Evolutionary conservation across 164 flowering plant genomes (phyloP).

Genomic region (Macadamia tetraphylla): DNA sequence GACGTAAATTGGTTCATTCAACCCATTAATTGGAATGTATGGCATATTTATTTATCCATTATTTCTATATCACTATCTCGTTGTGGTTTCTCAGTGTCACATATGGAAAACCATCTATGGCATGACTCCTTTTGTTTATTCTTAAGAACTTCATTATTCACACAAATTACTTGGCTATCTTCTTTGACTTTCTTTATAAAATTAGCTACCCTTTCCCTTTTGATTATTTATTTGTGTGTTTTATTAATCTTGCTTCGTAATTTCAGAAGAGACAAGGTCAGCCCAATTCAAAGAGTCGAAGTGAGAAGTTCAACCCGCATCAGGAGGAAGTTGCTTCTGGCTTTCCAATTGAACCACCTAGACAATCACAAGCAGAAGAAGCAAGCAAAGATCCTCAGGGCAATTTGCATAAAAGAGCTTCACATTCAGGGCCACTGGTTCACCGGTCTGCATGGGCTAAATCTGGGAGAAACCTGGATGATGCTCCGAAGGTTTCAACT

Average conservation of each 20-base stretch:
- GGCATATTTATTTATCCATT: too few relatives aligned
- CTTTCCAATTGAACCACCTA: constrained; percentile 96
- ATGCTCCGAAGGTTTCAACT: constrained; percentile 55
- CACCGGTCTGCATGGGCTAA: constrained; percentile 78
- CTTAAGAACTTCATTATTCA: too few relatives aligned
- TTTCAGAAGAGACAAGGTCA: constrained; percentile 77
- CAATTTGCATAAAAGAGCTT: constrained; percentile 58
- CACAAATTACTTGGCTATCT: too few relatives aligned
- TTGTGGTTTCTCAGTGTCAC: too few relatives aligned
- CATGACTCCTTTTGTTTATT: too few relatives aligned
- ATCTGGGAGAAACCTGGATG: constrained; percentile 51
- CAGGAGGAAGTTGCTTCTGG: constrained; percentile 96
- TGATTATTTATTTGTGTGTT: background rate
- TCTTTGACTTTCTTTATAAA: too few relatives aligned
- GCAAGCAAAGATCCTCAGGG: constrained; percentile 36
- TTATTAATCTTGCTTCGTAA: background rate
- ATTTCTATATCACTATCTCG: too few relatives aligned
- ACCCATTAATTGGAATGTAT: too few relatives aligned
- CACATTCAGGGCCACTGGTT: constrained; percentile 91
- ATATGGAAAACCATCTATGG: too few relatives aligned
- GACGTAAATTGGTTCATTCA: too few relatives aligned
- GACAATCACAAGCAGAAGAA: constrained; percentile 67
- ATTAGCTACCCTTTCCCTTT: background rate
- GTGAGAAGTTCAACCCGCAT: constrained; percentile 83
- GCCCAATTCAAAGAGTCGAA: constrained; percentile 70